Base-by-base conservation (phyloP, 2,329 filamentous ascomycete genomes). In the Fusarium humuli region DNA sequence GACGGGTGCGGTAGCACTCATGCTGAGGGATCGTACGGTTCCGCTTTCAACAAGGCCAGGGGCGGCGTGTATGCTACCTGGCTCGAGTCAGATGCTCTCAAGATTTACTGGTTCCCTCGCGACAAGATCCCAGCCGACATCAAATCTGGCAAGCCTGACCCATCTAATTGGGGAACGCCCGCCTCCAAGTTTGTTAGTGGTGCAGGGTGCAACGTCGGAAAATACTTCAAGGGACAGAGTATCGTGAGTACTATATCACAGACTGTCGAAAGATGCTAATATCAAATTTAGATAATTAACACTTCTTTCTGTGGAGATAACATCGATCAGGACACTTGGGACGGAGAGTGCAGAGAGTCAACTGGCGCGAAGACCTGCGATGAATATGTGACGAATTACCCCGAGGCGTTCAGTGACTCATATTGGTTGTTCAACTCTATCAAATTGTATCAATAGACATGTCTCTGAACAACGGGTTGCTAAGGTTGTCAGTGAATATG, bases 71-170 rank as follows among this genome's bases (percentile, higher is more conserved):
- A 90, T 71, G 90, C 87, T 10, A 85, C 90, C 61, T 88, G 92
- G 77, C 94, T 93, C 89, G 91, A 90, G 6, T 82, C 84, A 25
- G 75, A 85, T 1, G 84, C 84, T 54, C 93, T 97, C 77, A 86
- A 84, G 37, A 84, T 95, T 65, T 97, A 88, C 86, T 94, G 92
- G 84, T 97, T 94, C 80, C 83, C 88, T 0, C 89, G 91, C 45
- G 77, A 78, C 53, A 77, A 77, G 13, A 85, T 93, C 54, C 91
- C 91, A 1, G 73, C 78, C 2, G 89, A 93, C 75, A 87, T 92
- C 59, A 77, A 80, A 4, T 79, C 83, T 16, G 86, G 84, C 16
- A 83, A 74, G 2, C 92, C 92, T 0, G 81, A 92, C 66, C 90
- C 92, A 0, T 78, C 80, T 3, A 79, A 73, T 22, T 95, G 93